Evolutionary conservation across 352 stramenopile species (phyloP).

Genomic region (Globisporangium sylvaticum): DNA sequence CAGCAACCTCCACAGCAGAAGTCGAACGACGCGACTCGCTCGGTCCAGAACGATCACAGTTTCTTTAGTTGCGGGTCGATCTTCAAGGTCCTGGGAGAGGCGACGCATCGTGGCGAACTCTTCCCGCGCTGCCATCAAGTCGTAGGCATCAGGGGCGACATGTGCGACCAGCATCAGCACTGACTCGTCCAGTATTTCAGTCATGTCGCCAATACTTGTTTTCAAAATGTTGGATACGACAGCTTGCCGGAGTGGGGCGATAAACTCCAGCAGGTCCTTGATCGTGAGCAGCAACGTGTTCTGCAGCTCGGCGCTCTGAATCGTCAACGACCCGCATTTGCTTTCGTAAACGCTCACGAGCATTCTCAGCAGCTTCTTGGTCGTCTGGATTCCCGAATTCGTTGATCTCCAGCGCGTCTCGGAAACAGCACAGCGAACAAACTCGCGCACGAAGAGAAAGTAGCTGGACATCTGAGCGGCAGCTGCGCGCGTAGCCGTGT

Average conservation of each 20-base stretch:
- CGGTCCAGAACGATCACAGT: neutral
- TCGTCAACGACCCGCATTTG: neutral
- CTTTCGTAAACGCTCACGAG: slow-evolving; percentile 2
- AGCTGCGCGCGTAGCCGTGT: neutral
- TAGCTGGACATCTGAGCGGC: neutral
- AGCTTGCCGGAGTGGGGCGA: neutral
- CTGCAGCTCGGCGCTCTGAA: slow-evolving; percentile 10
- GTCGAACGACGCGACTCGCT: slow-evolving; percentile 12
- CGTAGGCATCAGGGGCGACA: neutral
- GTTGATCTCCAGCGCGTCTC: neutral
- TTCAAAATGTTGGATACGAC: neutral
- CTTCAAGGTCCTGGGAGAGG: neutral
- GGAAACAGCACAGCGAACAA: neutral
- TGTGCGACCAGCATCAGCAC: slow-evolving; percentile 7
- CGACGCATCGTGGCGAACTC: neutral
- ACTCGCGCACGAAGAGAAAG: slow-evolving; percentile 7
- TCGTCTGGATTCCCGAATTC: neutral
- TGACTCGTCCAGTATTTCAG: neutral
- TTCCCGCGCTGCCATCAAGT: neutral
- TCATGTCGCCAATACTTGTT: neutral
- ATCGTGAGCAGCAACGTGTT: slow-evolving; percentile 30
- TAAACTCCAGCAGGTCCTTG: slow-evolving; percentile 24
- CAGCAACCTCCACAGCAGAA: slow-evolving; percentile 33
- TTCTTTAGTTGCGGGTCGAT: neutral
- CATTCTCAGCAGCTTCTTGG: slow-evolving; percentile 13